Evolutionary conservation across 1,284 basidiomycete genomes (phyloP).

Genomic region (Flammula alnicola): DNA sequence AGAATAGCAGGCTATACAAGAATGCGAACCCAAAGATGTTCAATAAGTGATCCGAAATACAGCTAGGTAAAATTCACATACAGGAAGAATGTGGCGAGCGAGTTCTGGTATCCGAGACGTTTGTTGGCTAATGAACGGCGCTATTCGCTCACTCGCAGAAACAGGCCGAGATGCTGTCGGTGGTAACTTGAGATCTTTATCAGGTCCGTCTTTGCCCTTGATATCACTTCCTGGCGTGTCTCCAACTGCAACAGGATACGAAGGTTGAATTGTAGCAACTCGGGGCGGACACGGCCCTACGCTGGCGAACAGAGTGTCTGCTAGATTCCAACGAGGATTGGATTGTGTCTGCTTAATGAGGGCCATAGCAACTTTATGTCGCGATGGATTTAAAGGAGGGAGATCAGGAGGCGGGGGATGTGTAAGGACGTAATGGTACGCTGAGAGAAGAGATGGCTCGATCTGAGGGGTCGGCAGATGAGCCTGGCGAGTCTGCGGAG

Average conservation of each 20-base stretch:
- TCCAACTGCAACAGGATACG: constrained; percentile 53
- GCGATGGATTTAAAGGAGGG: constrained; percentile 53
- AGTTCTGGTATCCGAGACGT: constrained; percentile 63
- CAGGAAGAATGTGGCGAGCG: constrained; percentile 63
- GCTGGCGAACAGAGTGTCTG: constrained; percentile 64
- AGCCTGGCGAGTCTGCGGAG: constrained; percentile 25
- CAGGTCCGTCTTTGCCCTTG: constrained; percentile 39
- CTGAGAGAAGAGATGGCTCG: constrained; percentile 64
- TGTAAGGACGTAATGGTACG: constrained; percentile 75
- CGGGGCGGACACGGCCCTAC: constrained; percentile 61
- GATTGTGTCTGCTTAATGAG: constrained; percentile 60
- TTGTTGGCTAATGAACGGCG: constrained; percentile 56
- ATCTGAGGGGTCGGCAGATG: constrained; percentile 50
- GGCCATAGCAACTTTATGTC: constrained; percentile 73
- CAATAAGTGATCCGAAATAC: constrained; percentile 8
- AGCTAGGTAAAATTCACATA: constrained; percentile 39
- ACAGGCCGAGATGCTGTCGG: constrained; percentile 56
- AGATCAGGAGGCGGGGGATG: constrained; percentile 54
- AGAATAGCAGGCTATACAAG: constrained; percentile 53
- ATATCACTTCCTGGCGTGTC: constrained; percentile 26
- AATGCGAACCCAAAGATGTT: constrained; percentile 10
- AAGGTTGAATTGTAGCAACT: constrained; percentile 56
- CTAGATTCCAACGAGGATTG: constrained; percentile 66
- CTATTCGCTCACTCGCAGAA: constrained; percentile 53
- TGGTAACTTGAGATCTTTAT: constrained; percentile 57